Percentiles rank a stretch among this genome's conserved stretches.
phyloP scores from a whole-genome alignment of 2,329 filamentous ascomycete species.

The Bisporella sp. region DNA sequence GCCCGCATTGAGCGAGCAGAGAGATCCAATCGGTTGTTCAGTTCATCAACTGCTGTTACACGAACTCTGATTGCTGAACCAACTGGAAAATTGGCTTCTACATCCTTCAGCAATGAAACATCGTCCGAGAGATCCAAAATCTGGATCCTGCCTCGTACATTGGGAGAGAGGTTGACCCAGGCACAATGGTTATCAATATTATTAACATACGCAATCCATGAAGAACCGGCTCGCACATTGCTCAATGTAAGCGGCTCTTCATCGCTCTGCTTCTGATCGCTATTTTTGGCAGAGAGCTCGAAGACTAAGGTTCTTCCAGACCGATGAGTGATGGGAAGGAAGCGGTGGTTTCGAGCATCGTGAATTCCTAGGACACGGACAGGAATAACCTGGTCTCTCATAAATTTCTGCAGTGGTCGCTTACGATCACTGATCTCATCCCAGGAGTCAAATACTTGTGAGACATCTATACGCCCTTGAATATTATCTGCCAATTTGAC shows the following conservation, averaged over 20 bases:
- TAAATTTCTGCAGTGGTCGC: constrained; percentile 69
- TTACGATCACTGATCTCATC: constrained; percentile 80
- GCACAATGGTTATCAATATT: constrained; percentile 73
- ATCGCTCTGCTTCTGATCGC: constrained; percentile 43
- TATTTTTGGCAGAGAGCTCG: constrained; percentile 78
- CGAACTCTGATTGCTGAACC: constrained; percentile 82
- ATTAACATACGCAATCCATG: constrained; percentile 81
- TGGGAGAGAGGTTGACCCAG: constrained; percentile 88
- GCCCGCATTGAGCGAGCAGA: constrained; percentile 61
- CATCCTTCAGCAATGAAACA: constrained; percentile 67
- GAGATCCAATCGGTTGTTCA: constrained; percentile 73
- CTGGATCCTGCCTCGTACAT: constrained; percentile 75
- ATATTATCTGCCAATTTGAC: constrained; percentile 81
- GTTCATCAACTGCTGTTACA: constrained; percentile 66
- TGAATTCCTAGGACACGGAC: constrained; percentile 82
- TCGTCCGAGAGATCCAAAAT: constrained; percentile 84
- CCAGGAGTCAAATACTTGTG: constrained; percentile 83
- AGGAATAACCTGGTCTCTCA: constrained; percentile 57
- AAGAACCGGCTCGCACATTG: constrained; percentile 63
- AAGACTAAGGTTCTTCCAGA: constrained; percentile 71
- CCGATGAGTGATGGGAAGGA: constrained; percentile 84
- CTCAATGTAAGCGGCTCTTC: constrained; percentile 62
- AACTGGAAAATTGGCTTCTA: constrained; percentile 75
- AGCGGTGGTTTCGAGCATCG: constrained; percentile 83
- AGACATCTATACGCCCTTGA: constrained; percentile 88